Conservation (phyloP, 2,329 filamentous ascomycete genomes). For the Arthroderma uncinatum region DNA sequence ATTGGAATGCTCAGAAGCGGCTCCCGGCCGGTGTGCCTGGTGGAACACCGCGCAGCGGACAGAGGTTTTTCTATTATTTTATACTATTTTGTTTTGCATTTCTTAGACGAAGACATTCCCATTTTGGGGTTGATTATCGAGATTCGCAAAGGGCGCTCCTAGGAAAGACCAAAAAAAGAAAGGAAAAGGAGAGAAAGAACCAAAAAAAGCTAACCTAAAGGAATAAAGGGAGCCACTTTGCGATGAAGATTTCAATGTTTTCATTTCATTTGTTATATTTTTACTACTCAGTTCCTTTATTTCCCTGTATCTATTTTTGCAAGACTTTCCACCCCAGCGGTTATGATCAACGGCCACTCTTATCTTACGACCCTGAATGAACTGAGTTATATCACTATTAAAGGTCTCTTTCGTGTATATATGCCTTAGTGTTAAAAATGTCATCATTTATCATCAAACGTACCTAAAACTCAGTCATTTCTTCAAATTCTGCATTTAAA, state of each 20-base stretch:
- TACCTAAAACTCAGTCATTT: conserved; percentile 7
- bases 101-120: background rate
- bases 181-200: background rate
- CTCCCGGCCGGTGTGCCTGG: background rate
- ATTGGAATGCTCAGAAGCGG: background rate
- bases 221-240: background rate
- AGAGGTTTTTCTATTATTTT: background rate
- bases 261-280: background rate
- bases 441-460: background rate
- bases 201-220: background rate
- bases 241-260: background rate
- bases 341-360: background rate
- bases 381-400: background rate
- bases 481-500: conserved; percentile 35
- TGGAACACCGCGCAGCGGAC: background rate
- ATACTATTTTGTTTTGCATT: background rate
- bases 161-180: background rate
- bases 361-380: background rate
- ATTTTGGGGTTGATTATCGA: background rate
- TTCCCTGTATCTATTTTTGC: background rate
- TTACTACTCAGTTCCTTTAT: background rate
- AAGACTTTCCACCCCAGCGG: background rate
- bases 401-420: too few species aligned
- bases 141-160: background rate
- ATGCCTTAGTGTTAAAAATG: background rate